These are phyloP conservation scores for Blastobotrys apis DNA, from an alignment of 1,139 yeast genomes.

Conservation along the genomic window DNA sequence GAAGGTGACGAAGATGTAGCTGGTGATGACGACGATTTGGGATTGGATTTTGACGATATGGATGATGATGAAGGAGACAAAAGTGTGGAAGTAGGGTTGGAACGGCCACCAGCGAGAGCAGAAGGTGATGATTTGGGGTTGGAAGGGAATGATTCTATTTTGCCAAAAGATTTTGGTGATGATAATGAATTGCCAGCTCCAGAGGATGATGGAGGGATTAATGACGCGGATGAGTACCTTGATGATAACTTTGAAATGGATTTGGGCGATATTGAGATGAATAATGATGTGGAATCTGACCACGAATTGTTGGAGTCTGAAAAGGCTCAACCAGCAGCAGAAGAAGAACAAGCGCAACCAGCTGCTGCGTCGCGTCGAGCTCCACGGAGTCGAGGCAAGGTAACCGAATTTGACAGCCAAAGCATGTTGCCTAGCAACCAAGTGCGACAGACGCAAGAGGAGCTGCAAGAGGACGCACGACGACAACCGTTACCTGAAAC, in stretches of 20 bases:
- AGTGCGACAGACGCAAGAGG: constrained; percentile 7
- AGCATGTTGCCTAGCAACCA: constrained; percentile 1
- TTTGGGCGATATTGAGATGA: constrained; percentile 14
- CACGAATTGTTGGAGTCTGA: neutral
- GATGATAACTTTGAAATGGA: constrained; percentile 16
- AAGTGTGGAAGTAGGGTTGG: constrained; percentile 26
- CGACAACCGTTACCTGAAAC: constrained; percentile 7
- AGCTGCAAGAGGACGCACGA: neutral
- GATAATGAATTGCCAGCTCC: constrained; percentile 12
- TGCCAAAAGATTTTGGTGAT: constrained; percentile 20
- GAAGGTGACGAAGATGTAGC: constrained; percentile 25
- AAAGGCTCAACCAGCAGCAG: neutral
- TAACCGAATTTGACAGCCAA: constrained; percentile 10
- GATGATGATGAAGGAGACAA: constrained; percentile 19
- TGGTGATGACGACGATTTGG: constrained; percentile 29
- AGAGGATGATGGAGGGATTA: neutral
- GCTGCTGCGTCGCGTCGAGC: neutral
- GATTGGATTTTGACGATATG: constrained; percentile 27
- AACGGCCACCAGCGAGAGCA: constrained; percentile 23
- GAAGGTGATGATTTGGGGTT: constrained; percentile 39
- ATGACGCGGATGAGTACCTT: constrained; percentile 9
- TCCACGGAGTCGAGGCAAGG: neutral
- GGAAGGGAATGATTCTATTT: constrained; percentile 17
- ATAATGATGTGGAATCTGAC: constrained; percentile 7
- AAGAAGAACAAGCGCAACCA: neutral